Evolutionary conservation across 768 basidiomycete genomes (phyloP).

Genomic region (Rhodosporidiobolus odoratus): DNA sequence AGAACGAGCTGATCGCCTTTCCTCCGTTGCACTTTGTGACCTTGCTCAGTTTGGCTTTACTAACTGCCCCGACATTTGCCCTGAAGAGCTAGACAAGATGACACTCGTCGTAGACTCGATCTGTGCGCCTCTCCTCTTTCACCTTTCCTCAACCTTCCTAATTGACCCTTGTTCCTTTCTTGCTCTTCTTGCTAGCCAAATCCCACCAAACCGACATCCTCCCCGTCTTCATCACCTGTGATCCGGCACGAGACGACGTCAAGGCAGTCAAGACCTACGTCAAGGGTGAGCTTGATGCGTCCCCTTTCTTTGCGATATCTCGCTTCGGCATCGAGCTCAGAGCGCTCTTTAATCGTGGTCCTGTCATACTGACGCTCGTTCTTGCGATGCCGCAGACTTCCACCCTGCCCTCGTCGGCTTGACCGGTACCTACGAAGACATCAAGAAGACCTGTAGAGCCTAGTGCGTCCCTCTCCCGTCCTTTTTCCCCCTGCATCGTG

Average conservation of each 20-base stretch:
- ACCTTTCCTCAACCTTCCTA: neutral
- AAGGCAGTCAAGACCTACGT: conserved; percentile 51
- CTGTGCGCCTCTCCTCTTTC: conserved; percentile 55
- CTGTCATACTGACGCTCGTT: neutral
- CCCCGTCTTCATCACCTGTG: conserved; percentile 92
- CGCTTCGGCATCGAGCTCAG: neutral
- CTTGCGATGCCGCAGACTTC: conserved; percentile 60
- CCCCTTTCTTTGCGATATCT: neutral
- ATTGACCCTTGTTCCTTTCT: neutral
- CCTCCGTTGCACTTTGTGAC: conserved; percentile 52
- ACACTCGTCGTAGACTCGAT: conserved; percentile 65
- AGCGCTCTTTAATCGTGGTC: too few relatives aligned
- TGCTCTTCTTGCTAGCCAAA: conserved; percentile 55
- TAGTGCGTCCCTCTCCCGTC: conserved; percentile 50
- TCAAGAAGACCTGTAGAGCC: conserved; percentile 83
- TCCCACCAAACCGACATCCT: conserved; percentile 61
- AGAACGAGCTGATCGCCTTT: neutral
- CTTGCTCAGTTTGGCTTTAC: conserved; percentile 84
- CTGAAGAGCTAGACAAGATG: conserved; percentile 95
- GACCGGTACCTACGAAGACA: conserved; percentile 73
- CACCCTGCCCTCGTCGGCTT: conserved; percentile 85
- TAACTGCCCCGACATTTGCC: conserved; percentile 98
- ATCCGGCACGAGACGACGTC: conserved; percentile 82
- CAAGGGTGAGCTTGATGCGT: conserved; percentile 40
- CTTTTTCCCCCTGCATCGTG: neutral